Percentiles rank a stretch among this genome's conserved stretches.
phyloP scores from a whole-genome alignment of 2,329 filamentous ascomycete genomes.

The Trichoderma simmonsii region DNA sequence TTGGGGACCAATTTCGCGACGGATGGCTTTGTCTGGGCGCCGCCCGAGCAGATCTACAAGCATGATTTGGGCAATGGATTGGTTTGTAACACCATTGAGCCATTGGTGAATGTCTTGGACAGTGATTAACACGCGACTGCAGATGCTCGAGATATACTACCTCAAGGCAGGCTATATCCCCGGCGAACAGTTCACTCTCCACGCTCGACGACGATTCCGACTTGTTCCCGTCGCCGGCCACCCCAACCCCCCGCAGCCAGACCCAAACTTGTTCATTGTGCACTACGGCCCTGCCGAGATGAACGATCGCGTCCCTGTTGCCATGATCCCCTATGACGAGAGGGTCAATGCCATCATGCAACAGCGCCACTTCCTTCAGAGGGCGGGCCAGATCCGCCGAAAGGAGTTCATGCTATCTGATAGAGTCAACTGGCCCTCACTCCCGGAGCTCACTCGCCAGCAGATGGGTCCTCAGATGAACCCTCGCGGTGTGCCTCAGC shows the following conservation, averaged over 20 bases:
- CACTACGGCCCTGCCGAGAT: slow-evolving; percentile 81
- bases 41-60: slow-evolving; percentile 72
- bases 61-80: slow-evolving; percentile 65
- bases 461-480: slow-evolving; percentile 48
- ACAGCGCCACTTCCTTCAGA: slow-evolving; percentile 62
- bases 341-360: slow-evolving; percentile 59
- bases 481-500: slow-evolving; percentile 52
- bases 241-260: slow-evolving; percentile 66
- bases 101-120: background rate
- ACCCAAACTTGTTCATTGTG: slow-evolving; percentile 84
- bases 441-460: slow-evolving; percentile 56
- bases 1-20: slow-evolving; percentile 74
- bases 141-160: slow-evolving; percentile 87
- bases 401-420: slow-evolving; percentile 96
- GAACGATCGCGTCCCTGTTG: slow-evolving; percentile 67
- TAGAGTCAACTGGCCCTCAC: slow-evolving; percentile 82
- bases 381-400: slow-evolving; percentile 75
- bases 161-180: slow-evolving; percentile 78
- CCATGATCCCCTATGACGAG: slow-evolving; percentile 61
- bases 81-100: slow-evolving; percentile 39
- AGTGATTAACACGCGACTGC: background rate
- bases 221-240: slow-evolving; percentile 70
- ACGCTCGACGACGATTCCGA: slow-evolving; percentile 82
- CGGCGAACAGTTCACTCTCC: slow-evolving; percentile 70
- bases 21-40: slow-evolving; percentile 89